Conservation (phyloP, 495 filamentous ascomycete species). For the Thermochaetoides thermophila region DNA sequence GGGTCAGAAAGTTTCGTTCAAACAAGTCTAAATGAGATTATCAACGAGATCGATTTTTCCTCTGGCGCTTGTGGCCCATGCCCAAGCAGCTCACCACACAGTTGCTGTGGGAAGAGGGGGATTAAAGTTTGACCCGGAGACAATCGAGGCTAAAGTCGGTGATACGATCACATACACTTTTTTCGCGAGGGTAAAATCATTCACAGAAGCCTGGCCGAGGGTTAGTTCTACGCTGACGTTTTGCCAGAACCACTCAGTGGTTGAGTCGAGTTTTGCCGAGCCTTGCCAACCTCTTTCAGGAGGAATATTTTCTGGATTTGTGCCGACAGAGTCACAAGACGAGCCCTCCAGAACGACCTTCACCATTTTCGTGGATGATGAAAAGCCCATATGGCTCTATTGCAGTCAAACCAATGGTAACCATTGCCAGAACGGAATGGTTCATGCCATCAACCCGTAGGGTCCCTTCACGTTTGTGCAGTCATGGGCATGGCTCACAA, state of each 20-base stretch:
- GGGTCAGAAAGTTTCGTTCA: too few relatives aligned
- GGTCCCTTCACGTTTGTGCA: conserved; percentile 1
- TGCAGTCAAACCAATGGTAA: conserved; percentile 30
- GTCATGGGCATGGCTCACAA: too few relatives aligned
- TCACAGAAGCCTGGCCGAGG: neutral
- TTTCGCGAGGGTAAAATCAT: conserved; percentile 30
- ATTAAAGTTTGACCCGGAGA: conserved; percentile 23
- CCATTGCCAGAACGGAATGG: conserved; percentile 29
- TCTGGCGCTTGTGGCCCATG: conserved; percentile 16
- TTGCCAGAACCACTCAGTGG: conserved; percentile 42
- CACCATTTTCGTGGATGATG: conserved; percentile 36
- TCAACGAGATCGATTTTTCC: conserved; percentile 12
- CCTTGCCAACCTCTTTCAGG: conserved; percentile 40
- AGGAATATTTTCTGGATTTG: conserved; percentile 38
- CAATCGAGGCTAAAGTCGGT: conserved; percentile 16
- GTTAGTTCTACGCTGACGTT: conserved; percentile 2
- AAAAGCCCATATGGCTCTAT: conserved; percentile 46
- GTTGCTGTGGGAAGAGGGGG: conserved; percentile 26
- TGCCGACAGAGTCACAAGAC: conserved; percentile 19
- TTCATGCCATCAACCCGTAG: conserved; percentile 26
- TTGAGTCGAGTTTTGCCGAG: conserved; percentile 39
- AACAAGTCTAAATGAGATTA: conserved; percentile 19
- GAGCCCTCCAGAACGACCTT: conserved; percentile 30
- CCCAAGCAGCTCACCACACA: conserved; percentile 15
- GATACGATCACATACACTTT: conserved; percentile 46